Conservation (phyloP, 2,329 filamentous ascomycete genomes). For the Trichoderma sp. region DNA sequence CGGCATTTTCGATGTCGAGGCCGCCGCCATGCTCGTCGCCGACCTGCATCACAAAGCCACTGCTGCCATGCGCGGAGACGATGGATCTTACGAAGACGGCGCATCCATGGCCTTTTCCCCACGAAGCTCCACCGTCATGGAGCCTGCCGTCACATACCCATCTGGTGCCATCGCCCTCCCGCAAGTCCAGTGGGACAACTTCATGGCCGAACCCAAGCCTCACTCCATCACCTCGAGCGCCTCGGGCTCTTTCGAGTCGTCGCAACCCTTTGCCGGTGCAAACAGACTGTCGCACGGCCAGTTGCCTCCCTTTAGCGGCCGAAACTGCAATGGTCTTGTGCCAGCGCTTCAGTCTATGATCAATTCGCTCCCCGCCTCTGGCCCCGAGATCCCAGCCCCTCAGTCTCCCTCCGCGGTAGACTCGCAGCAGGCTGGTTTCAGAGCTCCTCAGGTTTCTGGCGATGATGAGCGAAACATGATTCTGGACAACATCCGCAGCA, state of each 20-base stretch:
- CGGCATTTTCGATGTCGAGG: constrained; percentile 92
- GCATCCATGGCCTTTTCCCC: constrained; percentile 72
- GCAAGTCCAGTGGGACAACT: constrained; percentile 89
- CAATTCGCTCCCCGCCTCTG: constrained; percentile 68
- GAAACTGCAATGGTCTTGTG: constrained; percentile 59
- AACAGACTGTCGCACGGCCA: constrained; percentile 60
- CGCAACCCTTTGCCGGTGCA: constrained; percentile 61
- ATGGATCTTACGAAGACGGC: constrained; percentile 57
- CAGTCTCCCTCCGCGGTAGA: constrained; percentile 72
- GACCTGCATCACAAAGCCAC: constrained; percentile 97
- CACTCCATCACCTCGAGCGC: constrained; percentile 70
- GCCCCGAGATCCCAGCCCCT: constrained; percentile 69
- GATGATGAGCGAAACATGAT: constrained; percentile 87
- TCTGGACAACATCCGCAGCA: constrained; percentile 79
- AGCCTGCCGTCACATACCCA: constrained; percentile 74
- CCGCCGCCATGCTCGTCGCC: constrained; percentile 97
- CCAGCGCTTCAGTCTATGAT: constrained; percentile 72
- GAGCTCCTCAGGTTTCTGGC: constrained; percentile 75
- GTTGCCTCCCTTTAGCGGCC: constrained; percentile 69
- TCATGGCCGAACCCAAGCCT: constrained; percentile 76
- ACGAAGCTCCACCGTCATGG: constrained; percentile 70
- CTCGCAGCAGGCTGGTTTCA: constrained; percentile 64
- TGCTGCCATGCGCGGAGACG: constrained; percentile 62
- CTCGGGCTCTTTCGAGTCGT: constrained; percentile 67
- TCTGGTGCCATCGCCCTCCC: constrained; percentile 78